Evolutionary conservation across 441 rosid genomes (phyloP).

Genomic region (Kokia cookei): DNA sequence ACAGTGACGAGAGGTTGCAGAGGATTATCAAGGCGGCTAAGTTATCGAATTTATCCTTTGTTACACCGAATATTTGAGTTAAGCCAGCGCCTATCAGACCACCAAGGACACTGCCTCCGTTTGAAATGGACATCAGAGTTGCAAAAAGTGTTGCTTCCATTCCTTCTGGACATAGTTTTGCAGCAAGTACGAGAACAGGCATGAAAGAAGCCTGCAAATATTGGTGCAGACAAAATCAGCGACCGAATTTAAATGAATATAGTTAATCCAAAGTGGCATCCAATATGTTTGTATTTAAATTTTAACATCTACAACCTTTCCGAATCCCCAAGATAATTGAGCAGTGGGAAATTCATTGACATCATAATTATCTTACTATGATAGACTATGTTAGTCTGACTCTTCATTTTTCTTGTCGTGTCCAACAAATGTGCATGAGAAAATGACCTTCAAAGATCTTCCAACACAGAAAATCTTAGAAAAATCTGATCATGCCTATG

Average conservation of each 20-base stretch:
- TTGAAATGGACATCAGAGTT: conserved; percentile 90
- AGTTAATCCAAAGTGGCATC: not conserved
- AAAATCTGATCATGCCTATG: not conserved
- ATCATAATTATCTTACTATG: not conserved
- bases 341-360: too few relatives aligned
- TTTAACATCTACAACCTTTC: too few relatives aligned
- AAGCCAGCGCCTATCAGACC: conserved; percentile 86
- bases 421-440: not conserved
- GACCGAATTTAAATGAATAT: not conserved
- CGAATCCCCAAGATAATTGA: too few relatives aligned
- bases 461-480: not conserved
- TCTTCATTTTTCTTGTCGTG: not conserved
- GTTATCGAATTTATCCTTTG: conserved; percentile 74
- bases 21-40: conserved; percentile 59
- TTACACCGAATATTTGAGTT: conserved; percentile 74
- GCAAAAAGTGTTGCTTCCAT: conserved; percentile 99
- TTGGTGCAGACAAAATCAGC: not conserved
- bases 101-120: conserved; percentile 88
- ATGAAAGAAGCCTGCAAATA: conserved; percentile 78
- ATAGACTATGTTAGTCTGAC: not conserved
- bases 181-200: conserved; percentile 94
- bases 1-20: conserved; percentile 88
- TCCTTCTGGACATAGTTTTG: conserved; percentile 90
- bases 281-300: not conserved
- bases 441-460: not conserved